Evolutionary conservation across 805 yeast genomes (phyloP).

Genomic region (Wickerhamomyces canadensis): DNA sequence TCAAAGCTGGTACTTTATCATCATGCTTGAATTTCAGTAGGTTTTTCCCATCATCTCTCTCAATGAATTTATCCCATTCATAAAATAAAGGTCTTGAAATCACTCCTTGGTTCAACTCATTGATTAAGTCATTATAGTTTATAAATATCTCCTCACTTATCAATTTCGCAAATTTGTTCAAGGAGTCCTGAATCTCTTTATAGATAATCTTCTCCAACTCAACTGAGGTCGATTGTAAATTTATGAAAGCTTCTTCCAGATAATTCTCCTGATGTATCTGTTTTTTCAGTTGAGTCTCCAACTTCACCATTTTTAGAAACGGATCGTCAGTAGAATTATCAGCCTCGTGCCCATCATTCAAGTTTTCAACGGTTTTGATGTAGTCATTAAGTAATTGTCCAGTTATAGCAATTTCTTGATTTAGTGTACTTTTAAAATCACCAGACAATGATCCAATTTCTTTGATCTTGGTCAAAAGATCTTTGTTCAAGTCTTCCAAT

Average conservation of each 20-base stretch:
- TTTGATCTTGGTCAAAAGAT: slow-evolving; percentile 72
- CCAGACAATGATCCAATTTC: slow-evolving; percentile 77
- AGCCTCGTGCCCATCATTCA: slow-evolving; percentile 38
- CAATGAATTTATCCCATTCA: slow-evolving; percentile 85
- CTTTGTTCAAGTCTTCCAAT: slow-evolving; percentile 63
- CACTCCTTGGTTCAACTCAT: slow-evolving; percentile 62
- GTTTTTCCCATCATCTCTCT: slow-evolving; percentile 62
- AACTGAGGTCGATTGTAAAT: slow-evolving; percentile 80
- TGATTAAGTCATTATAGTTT: slow-evolving; percentile 57
- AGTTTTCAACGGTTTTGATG: slow-evolving; percentile 50
- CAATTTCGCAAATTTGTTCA: slow-evolving; percentile 64
- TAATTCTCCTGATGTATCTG: slow-evolving; percentile 82
- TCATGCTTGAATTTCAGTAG: slow-evolving; percentile 28
- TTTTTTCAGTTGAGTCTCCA: slow-evolving; percentile 71
- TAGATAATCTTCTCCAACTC: slow-evolving; percentile 85
- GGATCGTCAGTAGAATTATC: slow-evolving; percentile 65
- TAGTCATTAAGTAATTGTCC: slow-evolving; percentile 51
- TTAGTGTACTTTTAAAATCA: slow-evolving; percentile 75
- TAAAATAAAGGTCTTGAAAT: slow-evolving; percentile 66
- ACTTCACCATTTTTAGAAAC: slow-evolving; percentile 57
- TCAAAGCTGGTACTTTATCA: slow-evolving; percentile 45
- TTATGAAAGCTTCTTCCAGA: slow-evolving; percentile 81
- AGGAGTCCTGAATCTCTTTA: slow-evolving; percentile 75
- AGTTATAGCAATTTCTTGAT: slow-evolving; percentile 63
- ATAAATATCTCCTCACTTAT: slow-evolving; percentile 70